Percentiles rank a stretch among this genome's conserved stretches.
phyloP scores from a whole-genome alignment of 192 early-diverging fungal species.

The Backusella psychrophila region DNA sequence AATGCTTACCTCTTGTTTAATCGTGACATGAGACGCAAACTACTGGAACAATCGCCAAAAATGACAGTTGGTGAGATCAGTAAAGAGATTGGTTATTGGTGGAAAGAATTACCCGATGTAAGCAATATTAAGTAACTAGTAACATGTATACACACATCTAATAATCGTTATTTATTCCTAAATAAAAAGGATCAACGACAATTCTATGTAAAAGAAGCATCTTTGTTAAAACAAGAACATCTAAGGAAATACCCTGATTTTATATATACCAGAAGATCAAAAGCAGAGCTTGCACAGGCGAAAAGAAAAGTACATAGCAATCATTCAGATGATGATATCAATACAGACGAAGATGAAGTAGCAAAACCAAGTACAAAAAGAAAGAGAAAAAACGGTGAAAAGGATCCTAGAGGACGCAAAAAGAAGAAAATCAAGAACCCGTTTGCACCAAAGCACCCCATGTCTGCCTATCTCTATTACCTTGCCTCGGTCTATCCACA shows the following conservation, averaged over 20 bases:
- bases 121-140: neutral
- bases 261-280: slow-evolving; percentile 56
- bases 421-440: slow-evolving; percentile 73
- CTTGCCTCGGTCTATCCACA: slow-evolving; percentile 62
- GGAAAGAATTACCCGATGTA: slow-evolving; percentile 44
- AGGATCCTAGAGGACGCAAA: slow-evolving; percentile 43
- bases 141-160: too few species aligned
- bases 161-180: neutral
- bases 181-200: slow-evolving; percentile 31
- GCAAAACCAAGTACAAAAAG: neutral
- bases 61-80: slow-evolving; percentile 57
- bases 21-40: slow-evolving; percentile 53
- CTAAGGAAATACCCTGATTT: slow-evolving; percentile 49
- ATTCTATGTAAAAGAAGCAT: slow-evolving; percentile 45
- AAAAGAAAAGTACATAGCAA: neutral
- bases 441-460: slow-evolving; percentile 79
- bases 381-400: neutral
- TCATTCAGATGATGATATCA: neutral
- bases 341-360: neutral
- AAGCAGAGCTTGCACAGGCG: slow-evolving; percentile 52
- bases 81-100: slow-evolving; percentile 51
- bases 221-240: slow-evolving; percentile 44
- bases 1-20: slow-evolving; percentile 63
- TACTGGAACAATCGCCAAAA: slow-evolving; percentile 51
- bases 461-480: slow-evolving; percentile 82